Evolutionary conservation across 208 protist species (phyloP).

Genomic region (Trypanosomatidae sp.): DNA sequence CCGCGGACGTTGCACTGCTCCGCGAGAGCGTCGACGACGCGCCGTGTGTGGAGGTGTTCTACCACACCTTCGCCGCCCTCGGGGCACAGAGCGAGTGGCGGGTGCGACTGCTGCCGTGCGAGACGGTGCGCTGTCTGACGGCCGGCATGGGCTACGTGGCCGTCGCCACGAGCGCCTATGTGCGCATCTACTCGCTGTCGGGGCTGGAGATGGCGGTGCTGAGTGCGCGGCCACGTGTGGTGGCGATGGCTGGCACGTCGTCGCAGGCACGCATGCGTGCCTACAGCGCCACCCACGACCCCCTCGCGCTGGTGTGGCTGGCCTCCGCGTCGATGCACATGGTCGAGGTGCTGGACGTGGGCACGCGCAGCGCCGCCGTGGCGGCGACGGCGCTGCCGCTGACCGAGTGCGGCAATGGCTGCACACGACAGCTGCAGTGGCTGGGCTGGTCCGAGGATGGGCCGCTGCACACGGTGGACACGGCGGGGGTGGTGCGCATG

Average conservation of each 20-base stretch:
- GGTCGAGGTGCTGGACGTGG: conserved; percentile 70
- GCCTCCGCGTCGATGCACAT: conserved; percentile 21
- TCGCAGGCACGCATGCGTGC: conserved; percentile 35
- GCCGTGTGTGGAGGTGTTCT: conserved; percentile 49
- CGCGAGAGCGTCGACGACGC: conserved; percentile 14
- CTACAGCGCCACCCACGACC: conserved; percentile 48
- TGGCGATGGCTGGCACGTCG: conserved; percentile 71
- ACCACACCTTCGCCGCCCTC: conserved; percentile 57
- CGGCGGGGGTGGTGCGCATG: conserved; percentile 72
- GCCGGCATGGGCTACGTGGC: conserved; percentile 57
- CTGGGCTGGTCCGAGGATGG: conserved; percentile 82
- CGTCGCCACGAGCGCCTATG: conserved; percentile 60
- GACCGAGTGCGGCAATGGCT: conserved; percentile 25
- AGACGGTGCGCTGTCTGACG: conserved; percentile 72
- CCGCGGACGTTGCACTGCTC: too few species aligned
- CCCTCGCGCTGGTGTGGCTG: conserved; percentile 50
- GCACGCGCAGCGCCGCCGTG: conserved; percentile 21
- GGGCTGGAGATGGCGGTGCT: conserved; percentile 73
- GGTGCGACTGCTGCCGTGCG: conserved; percentile 34
- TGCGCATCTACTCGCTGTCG: conserved; percentile 72
- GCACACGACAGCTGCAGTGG: conserved; percentile 70
- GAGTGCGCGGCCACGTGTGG: conserved; percentile 61
- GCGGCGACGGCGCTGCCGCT: conserved; percentile 32
- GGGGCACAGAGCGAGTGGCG: conserved; percentile 76
- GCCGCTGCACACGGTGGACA: conserved; percentile 66